Base-by-base conservation (phyloP, 1,284 basidiomycete genomes). In the Ustilago lituana region DNA sequence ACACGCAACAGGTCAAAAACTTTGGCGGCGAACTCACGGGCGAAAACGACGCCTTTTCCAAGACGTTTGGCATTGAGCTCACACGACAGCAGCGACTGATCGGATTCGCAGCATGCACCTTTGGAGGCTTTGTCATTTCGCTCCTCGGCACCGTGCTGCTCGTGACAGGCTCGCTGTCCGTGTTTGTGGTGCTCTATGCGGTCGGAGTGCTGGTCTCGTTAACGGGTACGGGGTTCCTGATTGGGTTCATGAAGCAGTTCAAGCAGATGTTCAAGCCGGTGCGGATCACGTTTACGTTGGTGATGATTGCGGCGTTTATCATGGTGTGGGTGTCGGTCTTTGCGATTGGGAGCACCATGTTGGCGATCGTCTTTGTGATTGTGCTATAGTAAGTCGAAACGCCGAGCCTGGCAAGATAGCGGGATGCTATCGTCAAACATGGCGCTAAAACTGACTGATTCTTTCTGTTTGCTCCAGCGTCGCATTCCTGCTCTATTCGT, bases 241-340 rank as follows among this genome's bases (percentile, higher is more conserved):
- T 73, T 12, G 67, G 74, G 3, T 78, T 79, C 43, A 66, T 69
- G 19, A 69, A 66, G 61, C 69, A 68, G 59, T 64, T 73, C 49
- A 44, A 65, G 23, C 71, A 92, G 91, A 94, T 94, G 93, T 95
- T 95, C 86, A 93, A 94, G 83, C 90, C 91, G 45, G 88, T 94
- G 20, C 90, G 93, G 52, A 84, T 95, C n/a, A 84, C 91, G 11
- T 93, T 94, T 0, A 89, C 92, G 0, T 82, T 93, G 55, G 79
- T 94, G 31, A 89, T 96, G 83, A 80, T 96, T 3, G 89, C 83
- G 20, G 63, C 64, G 2, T 77, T 78, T 26, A 47, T 67, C 38
- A 65, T 77, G 67, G 76, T 79, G n/a, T 79, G 76, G 76, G 62
- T 78, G 4, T 65, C 68, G 19, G 76, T 75, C 17, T 78, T 77